phyloP scores from a whole-genome alignment of 148 eudicot genomes.

The Suaeda aralocaspica region DNA sequence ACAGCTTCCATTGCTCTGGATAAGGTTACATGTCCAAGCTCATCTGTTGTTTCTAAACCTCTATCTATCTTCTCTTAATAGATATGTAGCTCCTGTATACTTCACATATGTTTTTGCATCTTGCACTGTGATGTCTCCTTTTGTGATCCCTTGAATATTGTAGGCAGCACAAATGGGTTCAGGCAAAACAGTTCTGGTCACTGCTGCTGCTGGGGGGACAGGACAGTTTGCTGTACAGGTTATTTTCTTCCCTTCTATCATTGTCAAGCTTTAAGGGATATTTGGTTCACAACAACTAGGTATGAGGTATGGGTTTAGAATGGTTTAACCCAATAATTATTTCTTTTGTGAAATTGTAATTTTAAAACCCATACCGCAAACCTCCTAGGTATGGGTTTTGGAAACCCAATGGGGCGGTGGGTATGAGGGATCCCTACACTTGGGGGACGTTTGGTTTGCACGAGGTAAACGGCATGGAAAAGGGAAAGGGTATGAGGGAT shows the following conservation, averaged over 20 bases:
- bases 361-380: no score
- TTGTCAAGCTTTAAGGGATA: no score
- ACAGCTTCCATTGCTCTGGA: conserved; percentile 96
- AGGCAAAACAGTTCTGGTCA: conserved; percentile 82
- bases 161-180: conserved; percentile 85
- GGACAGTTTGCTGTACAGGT: conserved; percentile 99
- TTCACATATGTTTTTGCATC: background rate
- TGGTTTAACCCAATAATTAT: no score
- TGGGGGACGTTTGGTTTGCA: no score
- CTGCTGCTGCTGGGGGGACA: conserved; percentile 99
- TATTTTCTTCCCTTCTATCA: conserved; percentile 1
- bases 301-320: no score
- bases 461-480: no score
- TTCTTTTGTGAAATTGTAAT: no score
- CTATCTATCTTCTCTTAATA: background rate
- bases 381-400: no score
- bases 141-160: conserved; percentile 17
- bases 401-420: no score
- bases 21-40: conserved; percentile 44
- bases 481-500: no score
- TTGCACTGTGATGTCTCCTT: background rate
- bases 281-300: no score
- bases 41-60: background rate
- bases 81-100: background rate
- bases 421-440: no score